Conservation (phyloP, 805 yeast genomes). For the Barnettozyma californica region DNA sequence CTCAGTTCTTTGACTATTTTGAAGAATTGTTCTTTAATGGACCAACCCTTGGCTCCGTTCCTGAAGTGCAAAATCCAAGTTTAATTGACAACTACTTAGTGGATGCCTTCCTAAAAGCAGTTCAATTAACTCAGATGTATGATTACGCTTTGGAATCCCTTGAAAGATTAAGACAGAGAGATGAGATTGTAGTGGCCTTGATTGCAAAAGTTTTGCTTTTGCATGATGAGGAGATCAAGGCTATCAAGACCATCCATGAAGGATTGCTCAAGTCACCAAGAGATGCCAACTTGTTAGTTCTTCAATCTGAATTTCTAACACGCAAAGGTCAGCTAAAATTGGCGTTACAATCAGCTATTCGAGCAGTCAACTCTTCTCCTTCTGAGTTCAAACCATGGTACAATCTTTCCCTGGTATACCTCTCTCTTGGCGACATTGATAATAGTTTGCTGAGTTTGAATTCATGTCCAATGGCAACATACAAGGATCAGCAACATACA, state of each 20-base stretch:
- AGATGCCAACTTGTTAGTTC: conserved; percentile 47
- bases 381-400: conserved; percentile 76
- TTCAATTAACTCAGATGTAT: conserved; percentile 60
- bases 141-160: conserved; percentile 58
- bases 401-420: conserved; percentile 56
- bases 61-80: conserved; percentile 67
- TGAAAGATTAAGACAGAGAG: conserved; percentile 42
- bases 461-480: conserved; percentile 73
- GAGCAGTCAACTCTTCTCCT: conserved; percentile 67
- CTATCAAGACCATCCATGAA: conserved; percentile 45
- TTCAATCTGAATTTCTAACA: conserved; percentile 55
- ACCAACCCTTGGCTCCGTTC: conserved; percentile 56
- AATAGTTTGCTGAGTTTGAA: conserved; percentile 68
- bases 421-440: conserved; percentile 59
- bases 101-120: conserved; percentile 62
- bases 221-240: conserved; percentile 55
- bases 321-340: conserved; percentile 48
- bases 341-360: conserved; percentile 54
- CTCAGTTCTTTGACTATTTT: conserved; percentile 56
- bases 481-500: conserved; percentile 60
- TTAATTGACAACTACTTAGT: conserved; percentile 62
- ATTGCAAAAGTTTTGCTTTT: conserved; percentile 48
- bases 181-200: conserved; percentile 53
- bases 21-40: conserved; percentile 65
- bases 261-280: conserved; percentile 47